Conservation (phyloP, 257 asterid genomes). For the Marsdenia floribunda region DNA sequence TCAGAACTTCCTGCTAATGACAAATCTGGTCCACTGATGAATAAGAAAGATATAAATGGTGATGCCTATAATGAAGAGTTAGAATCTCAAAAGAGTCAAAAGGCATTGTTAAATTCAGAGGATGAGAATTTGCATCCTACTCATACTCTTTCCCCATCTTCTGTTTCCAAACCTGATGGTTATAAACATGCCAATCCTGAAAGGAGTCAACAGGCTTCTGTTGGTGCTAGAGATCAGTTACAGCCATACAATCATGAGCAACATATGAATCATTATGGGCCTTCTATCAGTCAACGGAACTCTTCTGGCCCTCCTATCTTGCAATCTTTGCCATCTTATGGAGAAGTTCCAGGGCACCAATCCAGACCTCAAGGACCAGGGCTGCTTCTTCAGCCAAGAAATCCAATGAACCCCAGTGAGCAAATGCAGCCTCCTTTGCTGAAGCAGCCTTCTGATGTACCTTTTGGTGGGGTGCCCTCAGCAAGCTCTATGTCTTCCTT, state of each 20-base stretch:
- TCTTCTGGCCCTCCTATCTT: constrained; percentile 21
- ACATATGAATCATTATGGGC: constrained; percentile 30
- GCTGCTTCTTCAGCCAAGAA: constrained; percentile 31
- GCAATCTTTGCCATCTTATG: constrained; percentile 24
- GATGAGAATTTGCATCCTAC: constrained; percentile 20
- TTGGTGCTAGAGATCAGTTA: constrained; percentile 6
- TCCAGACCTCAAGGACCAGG: constrained; percentile 37
- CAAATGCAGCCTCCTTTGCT: constrained; percentile 20
- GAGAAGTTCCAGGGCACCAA: constrained; percentile 31
- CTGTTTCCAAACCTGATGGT: constrained; percentile 26
- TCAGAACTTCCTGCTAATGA: constrained; percentile 37
- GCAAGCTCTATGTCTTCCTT: constrained; percentile 23
- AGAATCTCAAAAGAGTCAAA: constrained; percentile 17
- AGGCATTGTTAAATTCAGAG: constrained; percentile 10
- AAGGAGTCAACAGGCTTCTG: constrained; percentile 9
- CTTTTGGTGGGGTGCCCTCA: constrained; percentile 19
- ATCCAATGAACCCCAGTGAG: constrained; percentile 31
- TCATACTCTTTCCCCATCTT: constrained; percentile 8
- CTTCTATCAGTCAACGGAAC: constrained; percentile 16
- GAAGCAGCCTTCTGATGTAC: constrained; percentile 23
- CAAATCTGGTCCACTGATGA: constrained; percentile 32
- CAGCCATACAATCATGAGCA: constrained; percentile 25
- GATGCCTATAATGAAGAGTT: constrained; percentile 6
- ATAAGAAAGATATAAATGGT: constrained; percentile 18
- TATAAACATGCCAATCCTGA: constrained; percentile 9